Evolutionary conservation across 2,329 filamentous ascomycete genomes (phyloP), one percentile per base, ranked within the genome.

Genomic region (Sporothrix pseudoabietina): DNA sequence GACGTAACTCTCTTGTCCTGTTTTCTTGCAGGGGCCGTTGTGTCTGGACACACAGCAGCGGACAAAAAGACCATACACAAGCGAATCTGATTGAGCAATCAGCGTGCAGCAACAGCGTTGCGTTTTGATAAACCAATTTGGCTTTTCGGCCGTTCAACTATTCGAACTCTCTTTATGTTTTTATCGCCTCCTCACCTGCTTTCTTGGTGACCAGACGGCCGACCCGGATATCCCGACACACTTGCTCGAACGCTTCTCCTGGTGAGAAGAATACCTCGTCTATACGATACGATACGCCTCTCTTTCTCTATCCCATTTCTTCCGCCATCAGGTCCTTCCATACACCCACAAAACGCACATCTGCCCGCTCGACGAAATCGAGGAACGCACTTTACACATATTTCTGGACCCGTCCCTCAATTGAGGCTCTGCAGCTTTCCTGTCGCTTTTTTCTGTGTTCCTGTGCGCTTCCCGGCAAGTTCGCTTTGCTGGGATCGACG

Each of bases 401-500:
- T 63, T 63, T 22, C 22, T 47, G 61, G 61, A 65, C n/a, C 47
- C 39, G 61, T 47, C 22, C n/a, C 39, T 47, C 30, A 66, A 66
- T 66, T 47, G 61, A 66, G 61, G 61, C 61, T 66, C 39, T 47
- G 47, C 19, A 30, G 22, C n/a, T 47, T 54, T 49, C 14, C 44
- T 32, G 19, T 8, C 16, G 35, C 35, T 59, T 14, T 39, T n/a
- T 16, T 69, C 14, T 7, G 32, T 69, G n/a, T 26, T 16, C 16
- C 35, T 22, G 52, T 55, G 22, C 52, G n/a, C 12, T 57, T 49
- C 54, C 54, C 26, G 12, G 26, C 39, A 61, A 52, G 55, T 59
- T 47, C 59, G 61, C 69, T 71, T 59, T 71, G 32, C 35, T 71
- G 69, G 52, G 69, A 65, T 71, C 59, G 61, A 54, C 68, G 54